A percentile compares a stretch with the other conserved stretches of the same genome.
Conservation (phyloP, 1,139 yeast genomes). For the Blastobotrys petasosporus region DNA sequence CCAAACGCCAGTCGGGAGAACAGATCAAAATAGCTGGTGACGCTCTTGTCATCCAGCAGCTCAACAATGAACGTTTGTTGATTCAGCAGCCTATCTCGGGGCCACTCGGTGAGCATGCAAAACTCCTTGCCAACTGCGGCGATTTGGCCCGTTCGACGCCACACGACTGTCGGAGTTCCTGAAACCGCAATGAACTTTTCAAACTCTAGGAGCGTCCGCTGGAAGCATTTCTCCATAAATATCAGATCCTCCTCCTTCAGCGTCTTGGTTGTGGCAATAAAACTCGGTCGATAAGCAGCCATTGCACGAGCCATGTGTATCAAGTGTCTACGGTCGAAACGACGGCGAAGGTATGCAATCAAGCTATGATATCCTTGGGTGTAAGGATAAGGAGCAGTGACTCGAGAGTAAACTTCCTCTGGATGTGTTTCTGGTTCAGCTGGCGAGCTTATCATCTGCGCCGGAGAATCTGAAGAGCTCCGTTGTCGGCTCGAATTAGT, state of each 20-base stretch:
- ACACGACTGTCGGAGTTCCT: constrained; percentile 91
- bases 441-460: constrained; percentile 8
- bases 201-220: constrained; percentile 78
- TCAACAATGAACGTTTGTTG: constrained; percentile 69
- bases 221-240: constrained; percentile 94
- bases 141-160: constrained; percentile 93
- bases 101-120: constrained; percentile 84
- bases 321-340: constrained; percentile 68
- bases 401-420: constrained; percentile 28
- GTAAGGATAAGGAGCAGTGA: constrained; percentile 63
- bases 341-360: constrained; percentile 61
- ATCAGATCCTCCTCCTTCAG: constrained; percentile 84
- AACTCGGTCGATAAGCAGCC: constrained; percentile 86
- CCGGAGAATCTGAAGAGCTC: constrained; percentile 6
- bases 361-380: constrained; percentile 86
- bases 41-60: constrained; percentile 79
- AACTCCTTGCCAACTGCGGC: constrained; percentile 92
- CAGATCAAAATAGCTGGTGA: constrained; percentile 78
- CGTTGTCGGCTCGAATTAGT: constrained; percentile 1
- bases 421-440: constrained; percentile 21
- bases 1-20: constrained; percentile 87
- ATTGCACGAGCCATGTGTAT: constrained; percentile 82
- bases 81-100: constrained; percentile 54
- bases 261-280: constrained; percentile 86
- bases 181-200: constrained; percentile 74